phyloP scores from a whole-genome alignment of 768 basidiomycete species.

The Trametes punicea region DNA sequence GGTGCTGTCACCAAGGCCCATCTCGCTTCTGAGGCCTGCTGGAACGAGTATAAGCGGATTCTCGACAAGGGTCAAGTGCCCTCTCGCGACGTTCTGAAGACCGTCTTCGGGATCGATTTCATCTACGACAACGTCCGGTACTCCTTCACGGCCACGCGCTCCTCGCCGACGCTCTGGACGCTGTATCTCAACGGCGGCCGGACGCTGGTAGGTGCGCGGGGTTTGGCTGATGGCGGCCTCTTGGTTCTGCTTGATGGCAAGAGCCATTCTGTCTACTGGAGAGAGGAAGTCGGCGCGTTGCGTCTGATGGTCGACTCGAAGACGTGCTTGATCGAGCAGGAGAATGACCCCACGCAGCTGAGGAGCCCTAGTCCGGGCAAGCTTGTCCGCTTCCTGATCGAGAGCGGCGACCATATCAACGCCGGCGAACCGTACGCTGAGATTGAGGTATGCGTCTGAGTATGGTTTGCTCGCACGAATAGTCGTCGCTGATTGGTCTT shows the following conservation, averaged over 20 bases:
- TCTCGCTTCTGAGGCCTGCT: conserved; percentile 84
- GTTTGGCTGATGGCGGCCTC: conserved; percentile 92
- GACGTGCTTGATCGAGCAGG: conserved; percentile 98
- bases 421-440: conserved; percentile 98
- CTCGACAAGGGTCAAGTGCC: conserved; percentile 99
- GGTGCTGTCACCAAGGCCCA: conserved; percentile 96
- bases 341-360: conserved; percentile 98
- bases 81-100: conserved; percentile 89
- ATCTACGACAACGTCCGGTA: conserved; percentile 96
- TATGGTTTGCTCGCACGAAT: background rate
- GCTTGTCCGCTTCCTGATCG: conserved; percentile 89
- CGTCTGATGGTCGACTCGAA: conserved; percentile 94
- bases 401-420: conserved; percentile 95
- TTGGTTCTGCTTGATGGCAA: conserved; percentile 88
- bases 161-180: conserved; percentile 86
- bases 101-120: conserved; percentile 95
- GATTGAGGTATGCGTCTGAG: conserved; percentile 64
- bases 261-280: conserved; percentile 97
- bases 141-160: conserved; percentile 92
- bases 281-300: conserved; percentile 94
- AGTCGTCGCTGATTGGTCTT: background rate
- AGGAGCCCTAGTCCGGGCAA: conserved; percentile 96
- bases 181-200: conserved; percentile 95
- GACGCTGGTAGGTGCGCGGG: conserved; percentile 87
- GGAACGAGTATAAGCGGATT: conserved; percentile 90